Evolutionary conservation across 768 basidiomycete species (phyloP).

Genomic region (Phanerochaete carnosa): DNA sequence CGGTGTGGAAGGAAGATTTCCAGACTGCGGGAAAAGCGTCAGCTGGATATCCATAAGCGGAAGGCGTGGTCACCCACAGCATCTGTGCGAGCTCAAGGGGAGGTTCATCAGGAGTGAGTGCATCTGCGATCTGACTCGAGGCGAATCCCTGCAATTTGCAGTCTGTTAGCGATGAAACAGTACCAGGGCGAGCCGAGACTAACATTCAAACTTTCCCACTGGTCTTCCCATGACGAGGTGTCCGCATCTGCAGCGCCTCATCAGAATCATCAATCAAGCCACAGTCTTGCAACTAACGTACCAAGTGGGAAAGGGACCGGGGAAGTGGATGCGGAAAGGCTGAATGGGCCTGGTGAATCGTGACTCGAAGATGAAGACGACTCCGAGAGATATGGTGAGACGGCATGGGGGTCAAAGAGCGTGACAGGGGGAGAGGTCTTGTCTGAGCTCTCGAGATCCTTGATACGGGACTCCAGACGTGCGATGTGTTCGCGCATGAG

Average conservation of each 20-base stretch:
- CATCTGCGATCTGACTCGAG: slow-evolving; percentile 9
- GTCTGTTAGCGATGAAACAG: background rate
- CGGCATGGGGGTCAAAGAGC: slow-evolving; percentile 64
- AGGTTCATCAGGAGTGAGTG: slow-evolving; percentile 23
- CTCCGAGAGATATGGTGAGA: slow-evolving; percentile 26
- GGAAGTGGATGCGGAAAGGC: slow-evolving; percentile 30
- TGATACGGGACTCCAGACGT: slow-evolving; percentile 66
- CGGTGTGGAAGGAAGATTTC: slow-evolving; percentile 75
- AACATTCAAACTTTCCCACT: slow-evolving; percentile 21
- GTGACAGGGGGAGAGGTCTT: slow-evolving; percentile 65
- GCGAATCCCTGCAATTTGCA: slow-evolving; percentile 16
- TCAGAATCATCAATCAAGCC: background rate
- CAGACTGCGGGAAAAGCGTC: slow-evolving; percentile 40
- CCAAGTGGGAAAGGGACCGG: slow-evolving; percentile 26
- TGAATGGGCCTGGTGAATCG: slow-evolving; percentile 29
- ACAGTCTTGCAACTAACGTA: slow-evolving; percentile 29
- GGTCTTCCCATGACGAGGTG: slow-evolving; percentile 19
- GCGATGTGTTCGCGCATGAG: slow-evolving; percentile 74
- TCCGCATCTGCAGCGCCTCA: slow-evolving; percentile 16
- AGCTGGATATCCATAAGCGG: slow-evolving; percentile 6
- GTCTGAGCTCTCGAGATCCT: slow-evolving; percentile 74
- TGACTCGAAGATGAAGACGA: slow-evolving; percentile 31
- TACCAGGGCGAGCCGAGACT: background rate
- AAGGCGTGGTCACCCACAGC: slow-evolving; percentile 44
- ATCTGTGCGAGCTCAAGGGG: slow-evolving; percentile 56